A percentile compares a stretch with the other conserved stretches of the same genome.
These are phyloP conservation scores for Posidonia oceanica DNA, from an alignment of 116 monocot species.

Conservation along the genomic window DNA sequence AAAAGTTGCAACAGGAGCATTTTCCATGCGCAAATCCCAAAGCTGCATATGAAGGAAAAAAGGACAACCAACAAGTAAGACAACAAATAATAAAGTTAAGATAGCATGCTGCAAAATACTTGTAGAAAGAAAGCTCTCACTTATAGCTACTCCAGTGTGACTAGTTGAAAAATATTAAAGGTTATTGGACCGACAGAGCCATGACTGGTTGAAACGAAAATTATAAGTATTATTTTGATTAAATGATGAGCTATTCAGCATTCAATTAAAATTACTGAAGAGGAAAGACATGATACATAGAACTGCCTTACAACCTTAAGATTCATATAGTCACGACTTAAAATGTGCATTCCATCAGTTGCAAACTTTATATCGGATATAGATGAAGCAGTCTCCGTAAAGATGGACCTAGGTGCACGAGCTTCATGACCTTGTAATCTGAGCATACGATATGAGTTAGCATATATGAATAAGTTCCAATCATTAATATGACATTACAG, in stretches of 20 bases:
- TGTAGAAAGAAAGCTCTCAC: no score
- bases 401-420: constrained; percentile 36
- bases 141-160: no score
- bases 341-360: constrained; percentile 42
- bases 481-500: neutral
- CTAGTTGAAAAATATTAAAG: no score
- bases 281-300: neutral
- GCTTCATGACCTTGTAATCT: constrained; percentile 38
- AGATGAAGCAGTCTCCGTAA: constrained; percentile 42
- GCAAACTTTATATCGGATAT: constrained; percentile 64
- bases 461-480: neutral
- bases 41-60: constrained; percentile 25
- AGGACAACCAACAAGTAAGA: neutral
- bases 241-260: neutral
- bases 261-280: neutral
- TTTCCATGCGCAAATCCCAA: constrained; percentile 61
- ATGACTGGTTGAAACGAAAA: no score
- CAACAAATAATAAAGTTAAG: neutral
- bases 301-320: constrained; percentile 29
- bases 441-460: constrained; percentile 11
- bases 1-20: constrained; percentile 40
- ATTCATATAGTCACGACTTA: constrained; percentile 69
- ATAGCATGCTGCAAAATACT: neutral
- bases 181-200: no score
- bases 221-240: no score